Evolutionary conservation across 768 basidiomycete genomes (phyloP).

Genomic region (Macrolepiota fuliginosa): DNA sequence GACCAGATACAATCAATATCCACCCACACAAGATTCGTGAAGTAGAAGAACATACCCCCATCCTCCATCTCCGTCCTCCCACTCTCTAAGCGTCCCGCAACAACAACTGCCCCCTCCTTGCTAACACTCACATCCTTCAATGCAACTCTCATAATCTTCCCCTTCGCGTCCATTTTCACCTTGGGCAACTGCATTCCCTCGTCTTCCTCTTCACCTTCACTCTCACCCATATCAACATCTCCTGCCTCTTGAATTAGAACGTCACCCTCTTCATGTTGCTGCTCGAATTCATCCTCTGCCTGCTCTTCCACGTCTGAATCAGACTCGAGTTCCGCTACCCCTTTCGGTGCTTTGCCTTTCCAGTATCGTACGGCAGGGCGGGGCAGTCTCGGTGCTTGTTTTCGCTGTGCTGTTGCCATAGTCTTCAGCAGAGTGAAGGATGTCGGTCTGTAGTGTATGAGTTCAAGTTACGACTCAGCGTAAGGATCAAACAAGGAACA

Average conservation of each 20-base stretch:
- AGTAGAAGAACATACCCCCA: slow-evolving; percentile 21
- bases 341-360: slow-evolving; percentile 88
- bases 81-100: slow-evolving; percentile 76
- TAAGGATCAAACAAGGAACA: slow-evolving; percentile 8
- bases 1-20: slow-evolving; percentile 18
- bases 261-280: slow-evolving; percentile 47
- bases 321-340: slow-evolving; percentile 53
- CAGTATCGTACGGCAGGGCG: slow-evolving; percentile 83
- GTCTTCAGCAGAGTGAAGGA: too few relatives aligned
- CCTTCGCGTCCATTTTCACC: slow-evolving; percentile 28
- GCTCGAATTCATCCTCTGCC: slow-evolving; percentile 29
- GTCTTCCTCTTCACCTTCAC: slow-evolving; percentile 38
- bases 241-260: slow-evolving; percentile 59
- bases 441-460: not conserved
- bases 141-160: slow-evolving; percentile 67
- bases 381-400: slow-evolving; percentile 76
- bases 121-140: slow-evolving; percentile 82
- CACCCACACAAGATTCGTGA: not conserved
- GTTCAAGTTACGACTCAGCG: not conserved
- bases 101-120: slow-evolving; percentile 74
- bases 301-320: slow-evolving; percentile 68
- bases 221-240: slow-evolving; percentile 32
- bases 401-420: slow-evolving; percentile 39
- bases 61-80: slow-evolving; percentile 66
- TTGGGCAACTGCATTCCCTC: slow-evolving; percentile 36